Evolutionary conservation across 352 stramenopile species (phyloP).

Genomic region (Phytophthora sansomeana): DNA sequence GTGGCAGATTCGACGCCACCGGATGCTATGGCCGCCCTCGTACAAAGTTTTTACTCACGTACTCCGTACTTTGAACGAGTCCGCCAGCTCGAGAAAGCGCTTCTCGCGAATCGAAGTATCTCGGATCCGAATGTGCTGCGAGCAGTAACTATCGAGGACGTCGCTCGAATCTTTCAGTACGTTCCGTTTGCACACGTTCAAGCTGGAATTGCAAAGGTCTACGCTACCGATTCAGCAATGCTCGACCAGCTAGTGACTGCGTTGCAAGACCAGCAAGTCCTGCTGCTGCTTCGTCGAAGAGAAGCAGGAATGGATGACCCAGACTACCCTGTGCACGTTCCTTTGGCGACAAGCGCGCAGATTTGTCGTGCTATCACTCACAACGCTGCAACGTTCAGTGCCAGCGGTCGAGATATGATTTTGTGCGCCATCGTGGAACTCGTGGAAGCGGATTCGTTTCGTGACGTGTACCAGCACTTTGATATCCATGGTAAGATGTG

Average conservation of each 20-base stretch:
- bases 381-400: conserved; percentile 59
- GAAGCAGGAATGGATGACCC: conserved; percentile 30
- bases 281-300: conserved; percentile 13
- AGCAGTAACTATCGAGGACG: conserved; percentile 52
- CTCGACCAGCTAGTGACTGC: conserved; percentile 32
- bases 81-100: conserved; percentile 55
- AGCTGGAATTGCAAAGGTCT: conserved; percentile 34
- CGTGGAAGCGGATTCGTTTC: conserved; percentile 73
- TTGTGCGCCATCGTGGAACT: conserved; percentile 71
- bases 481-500: conserved; percentile 61
- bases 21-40: conserved; percentile 58
- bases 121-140: conserved; percentile 48
- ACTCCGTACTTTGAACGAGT: conserved; percentile 80
- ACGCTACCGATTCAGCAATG: conserved; percentile 22
- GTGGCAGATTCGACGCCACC: conserved; percentile 3
- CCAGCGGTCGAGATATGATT: conserved; percentile 81
- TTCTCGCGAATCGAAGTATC: conserved; percentile 53
- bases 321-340: conserved; percentile 62
- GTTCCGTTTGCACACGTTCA: conserved; percentile 49
- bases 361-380: conserved; percentile 77
- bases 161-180: conserved; percentile 53
- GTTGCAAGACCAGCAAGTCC: conserved; percentile 36
- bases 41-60: conserved; percentile 60
- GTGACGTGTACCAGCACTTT: conserved; percentile 73
- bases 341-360: conserved; percentile 70